Evolutionary conservation across 768 basidiomycete species (phyloP).

Genomic region (Mrakia blollopis): DNA sequence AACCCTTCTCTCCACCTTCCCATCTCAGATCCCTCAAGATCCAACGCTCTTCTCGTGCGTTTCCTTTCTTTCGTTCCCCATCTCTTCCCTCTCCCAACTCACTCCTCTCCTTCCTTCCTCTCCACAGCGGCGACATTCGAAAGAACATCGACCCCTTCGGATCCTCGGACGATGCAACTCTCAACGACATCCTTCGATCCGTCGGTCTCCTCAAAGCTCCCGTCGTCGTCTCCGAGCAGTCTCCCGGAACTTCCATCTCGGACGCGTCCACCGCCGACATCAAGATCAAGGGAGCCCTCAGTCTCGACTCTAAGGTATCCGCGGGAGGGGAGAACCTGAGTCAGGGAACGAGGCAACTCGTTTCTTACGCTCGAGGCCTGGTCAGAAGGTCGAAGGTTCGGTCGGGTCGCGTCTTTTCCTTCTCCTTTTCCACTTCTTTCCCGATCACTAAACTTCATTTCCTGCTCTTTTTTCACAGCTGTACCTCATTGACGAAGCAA

Average conservation of each 20-base stretch:
- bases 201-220: constrained; percentile 44
- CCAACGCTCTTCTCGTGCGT: constrained; percentile 35
- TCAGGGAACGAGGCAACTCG: constrained; percentile 56
- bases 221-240: not conserved
- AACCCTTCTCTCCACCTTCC: no score
- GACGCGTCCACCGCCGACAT: constrained; percentile 34
- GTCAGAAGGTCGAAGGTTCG: not conserved
- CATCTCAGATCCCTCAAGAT: constrained; percentile 51
- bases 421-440: not conserved
- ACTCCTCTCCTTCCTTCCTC: constrained; percentile 50
- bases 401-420: not conserved
- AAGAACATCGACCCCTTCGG: constrained; percentile 59
- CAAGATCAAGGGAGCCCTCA: constrained; percentile 43
- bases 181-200: constrained; percentile 53
- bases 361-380: constrained; percentile 51
- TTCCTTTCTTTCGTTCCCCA: not conserved
- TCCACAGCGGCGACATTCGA: constrained; percentile 56
- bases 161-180: constrained; percentile 53
- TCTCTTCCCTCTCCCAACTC: constrained; percentile 38
- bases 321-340: constrained; percentile 25
- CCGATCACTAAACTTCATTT: constrained; percentile 52
- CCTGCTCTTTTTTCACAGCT: constrained; percentile 43
- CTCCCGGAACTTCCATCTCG: constrained; percentile 47
- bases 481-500: constrained; percentile 56
- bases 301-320: constrained; percentile 50